phyloP scores from a whole-genome alignment of 352 stramenopile species.

The Phytophthora lateralis region DNA sequence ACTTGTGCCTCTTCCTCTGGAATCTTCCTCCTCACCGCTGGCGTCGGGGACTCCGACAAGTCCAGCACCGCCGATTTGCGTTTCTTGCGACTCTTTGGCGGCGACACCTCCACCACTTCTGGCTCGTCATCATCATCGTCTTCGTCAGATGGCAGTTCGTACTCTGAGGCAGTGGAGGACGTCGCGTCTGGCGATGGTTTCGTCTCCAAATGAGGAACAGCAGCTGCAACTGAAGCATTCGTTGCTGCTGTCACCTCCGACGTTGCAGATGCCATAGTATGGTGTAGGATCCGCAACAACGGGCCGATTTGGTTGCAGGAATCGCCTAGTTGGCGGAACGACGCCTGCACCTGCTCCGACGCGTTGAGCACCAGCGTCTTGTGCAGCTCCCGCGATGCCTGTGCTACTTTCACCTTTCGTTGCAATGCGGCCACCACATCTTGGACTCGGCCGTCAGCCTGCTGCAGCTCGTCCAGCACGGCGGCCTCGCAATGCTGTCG shows the following conservation, averaged over 20 bases:
- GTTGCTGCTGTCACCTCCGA: too few species aligned
- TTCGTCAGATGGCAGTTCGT: constrained; percentile 13
- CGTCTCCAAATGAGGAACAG: background rate
- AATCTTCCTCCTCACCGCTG: constrained; percentile 3
- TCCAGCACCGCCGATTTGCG: constrained; percentile 21
- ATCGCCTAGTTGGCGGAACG: constrained; percentile 22
- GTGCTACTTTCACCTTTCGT: constrained; percentile 18
- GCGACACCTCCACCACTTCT: constrained; percentile 16
- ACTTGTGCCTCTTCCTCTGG: constrained; percentile 2
- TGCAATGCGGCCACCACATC: constrained; percentile 18
- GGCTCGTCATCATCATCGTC: constrained; percentile 13
- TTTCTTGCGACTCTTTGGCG: constrained; percentile 15
- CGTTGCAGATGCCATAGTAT: constrained; percentile 8
- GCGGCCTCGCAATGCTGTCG: constrained; percentile 23
- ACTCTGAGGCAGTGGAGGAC: constrained; percentile 19
- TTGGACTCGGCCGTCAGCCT: constrained; percentile 10
- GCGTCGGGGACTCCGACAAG: constrained; percentile 11
- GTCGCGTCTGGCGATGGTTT: constrained; percentile 6
- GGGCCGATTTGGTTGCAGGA: constrained; percentile 29
- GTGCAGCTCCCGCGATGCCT: constrained; percentile 28
- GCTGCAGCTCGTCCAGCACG: constrained; percentile 18
- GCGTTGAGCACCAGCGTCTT: constrained; percentile 25
- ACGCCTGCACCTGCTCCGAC: constrained; percentile 17
- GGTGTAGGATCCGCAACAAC: constrained; percentile 23
- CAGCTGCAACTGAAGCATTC: background rate